These are phyloP conservation scores for Skeletonema marinoi DNA, from an alignment of 108 stramenopile genomes.

Conservation along the genomic window DNA sequence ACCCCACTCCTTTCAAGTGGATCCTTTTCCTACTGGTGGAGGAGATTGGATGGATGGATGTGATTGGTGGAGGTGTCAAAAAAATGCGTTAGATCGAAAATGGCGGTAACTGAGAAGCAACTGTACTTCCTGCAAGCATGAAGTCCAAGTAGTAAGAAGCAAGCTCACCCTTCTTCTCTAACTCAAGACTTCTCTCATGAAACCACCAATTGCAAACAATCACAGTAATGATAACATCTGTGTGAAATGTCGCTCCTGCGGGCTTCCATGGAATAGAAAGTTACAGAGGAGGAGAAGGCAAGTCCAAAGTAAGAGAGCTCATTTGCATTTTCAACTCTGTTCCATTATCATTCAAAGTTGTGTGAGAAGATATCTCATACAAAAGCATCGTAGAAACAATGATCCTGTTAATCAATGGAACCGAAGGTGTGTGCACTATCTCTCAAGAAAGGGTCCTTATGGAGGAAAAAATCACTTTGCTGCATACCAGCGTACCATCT, in stretches of 20 bases:
- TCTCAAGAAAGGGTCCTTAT: conserved; percentile 22
- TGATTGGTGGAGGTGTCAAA: too few species aligned
- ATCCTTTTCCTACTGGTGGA: too few species aligned
- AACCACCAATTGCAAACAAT: not conserved
- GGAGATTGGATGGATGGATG: not conserved
- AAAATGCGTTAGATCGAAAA: too few species aligned
- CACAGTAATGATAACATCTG: conserved; percentile 5
- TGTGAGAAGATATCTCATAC: conserved; percentile 11
- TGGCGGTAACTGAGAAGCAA: too few species aligned
- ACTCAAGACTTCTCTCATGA: not conserved
- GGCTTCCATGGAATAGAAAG: conserved; percentile 18
- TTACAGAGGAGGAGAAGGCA: conserved; percentile 29
- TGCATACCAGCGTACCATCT: not conserved
- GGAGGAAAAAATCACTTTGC: conserved; percentile 1
- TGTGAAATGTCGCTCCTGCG: conserved; percentile 22
- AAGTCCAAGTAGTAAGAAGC: too few species aligned
- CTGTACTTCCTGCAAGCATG: too few species aligned
- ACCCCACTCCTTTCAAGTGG: not conserved
- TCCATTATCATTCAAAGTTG: conserved; percentile 21
- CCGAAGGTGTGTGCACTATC: conserved; percentile 32
- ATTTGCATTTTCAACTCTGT: conserved; percentile 4
- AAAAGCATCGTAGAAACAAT: conserved; percentile 2
- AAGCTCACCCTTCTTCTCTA: too few species aligned
- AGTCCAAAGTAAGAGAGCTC: not conserved
- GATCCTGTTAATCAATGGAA: conserved; percentile 8